phyloP scores from a whole-genome alignment of 2,329 filamentous ascomycete species.

The Fusarium sp. region DNA sequence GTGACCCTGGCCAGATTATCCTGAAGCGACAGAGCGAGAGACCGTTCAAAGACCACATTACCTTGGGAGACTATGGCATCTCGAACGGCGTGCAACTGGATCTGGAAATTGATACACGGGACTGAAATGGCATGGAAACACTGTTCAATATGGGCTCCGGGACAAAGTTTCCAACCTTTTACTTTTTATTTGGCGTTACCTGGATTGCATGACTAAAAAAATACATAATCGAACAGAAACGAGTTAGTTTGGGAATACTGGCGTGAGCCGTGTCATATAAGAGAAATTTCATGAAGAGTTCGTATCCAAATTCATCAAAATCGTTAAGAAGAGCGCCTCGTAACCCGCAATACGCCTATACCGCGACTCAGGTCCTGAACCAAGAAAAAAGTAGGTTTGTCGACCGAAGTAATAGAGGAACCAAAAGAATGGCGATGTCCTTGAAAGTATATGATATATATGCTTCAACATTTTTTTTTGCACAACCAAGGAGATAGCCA shows the following conservation, averaged over 20 bases:
- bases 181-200: background rate
- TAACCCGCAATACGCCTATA: background rate
- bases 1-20: constrained; percentile 91
- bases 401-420: background rate
- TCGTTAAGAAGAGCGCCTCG: background rate
- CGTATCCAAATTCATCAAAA: background rate
- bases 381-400: background rate
- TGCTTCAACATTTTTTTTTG: background rate
- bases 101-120: constrained; percentile 71
- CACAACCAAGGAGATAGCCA: background rate
- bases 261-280: background rate
- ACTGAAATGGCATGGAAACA: constrained; percentile 54
- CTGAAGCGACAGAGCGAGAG: constrained; percentile 91
- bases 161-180: background rate
- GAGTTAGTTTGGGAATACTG: background rate
- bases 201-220: background rate
- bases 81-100: constrained; percentile 84
- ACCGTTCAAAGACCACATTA: constrained; percentile 92
- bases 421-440: background rate
- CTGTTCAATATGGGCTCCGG: background rate
- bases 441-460: background rate
- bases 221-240: background rate
- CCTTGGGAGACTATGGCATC: constrained; percentile 91
- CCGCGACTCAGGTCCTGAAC: background rate
- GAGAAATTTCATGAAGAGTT: background rate